A percentile compares a stretch with the other conserved stretches of the same genome.
These are phyloP conservation scores for Cryptosporidium baileyi DNA, from an alignment of 169 alveolate genomes.

Conservation along the genomic window DNA sequence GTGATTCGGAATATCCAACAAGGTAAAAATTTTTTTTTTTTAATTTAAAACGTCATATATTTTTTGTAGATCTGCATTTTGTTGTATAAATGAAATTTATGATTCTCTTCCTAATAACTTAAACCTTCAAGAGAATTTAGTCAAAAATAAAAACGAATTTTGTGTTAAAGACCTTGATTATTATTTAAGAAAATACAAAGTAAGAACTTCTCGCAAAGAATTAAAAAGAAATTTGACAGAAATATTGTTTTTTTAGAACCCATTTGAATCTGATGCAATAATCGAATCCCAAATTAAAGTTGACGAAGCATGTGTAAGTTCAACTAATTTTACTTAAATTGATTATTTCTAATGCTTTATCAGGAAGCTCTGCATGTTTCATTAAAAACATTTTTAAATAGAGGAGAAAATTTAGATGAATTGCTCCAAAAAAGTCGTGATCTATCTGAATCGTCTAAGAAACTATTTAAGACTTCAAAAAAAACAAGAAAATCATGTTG, in stretches of 20 bases:
- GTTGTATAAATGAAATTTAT: slow-evolving; percentile 29
- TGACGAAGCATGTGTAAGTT: slow-evolving; percentile 48
- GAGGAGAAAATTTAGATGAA: slow-evolving; percentile 68
- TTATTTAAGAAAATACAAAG: slow-evolving; percentile 23
- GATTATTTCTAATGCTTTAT: not conserved
- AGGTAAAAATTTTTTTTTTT: not conserved
- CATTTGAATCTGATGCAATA: slow-evolving; percentile 21
- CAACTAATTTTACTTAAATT: not conserved
- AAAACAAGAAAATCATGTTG: slow-evolving; percentile 64
- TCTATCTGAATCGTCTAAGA: slow-evolving; percentile 43
- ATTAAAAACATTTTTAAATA: slow-evolving; percentile 31
- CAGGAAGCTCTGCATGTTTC: slow-evolving; percentile 51
- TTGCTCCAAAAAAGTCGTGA: slow-evolving; percentile 61
- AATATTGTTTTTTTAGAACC: not conserved
- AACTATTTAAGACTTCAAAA: slow-evolving; percentile 44
- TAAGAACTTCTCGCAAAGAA: not conserved
- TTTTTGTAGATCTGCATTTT: slow-evolving; percentile 35
- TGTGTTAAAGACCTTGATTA: not conserved
- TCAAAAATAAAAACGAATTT: not conserved
- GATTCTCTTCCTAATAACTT: not conserved
- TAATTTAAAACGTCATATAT: not conserved
- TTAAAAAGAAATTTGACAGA: not conserved
- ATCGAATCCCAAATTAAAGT: slow-evolving; percentile 45
- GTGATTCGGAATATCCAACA: slow-evolving; percentile 38
- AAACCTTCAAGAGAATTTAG: no score